phyloP scores from a whole-genome alignment of 1,284 basidiomycete species.

The Thelephora terrestris region DNA sequence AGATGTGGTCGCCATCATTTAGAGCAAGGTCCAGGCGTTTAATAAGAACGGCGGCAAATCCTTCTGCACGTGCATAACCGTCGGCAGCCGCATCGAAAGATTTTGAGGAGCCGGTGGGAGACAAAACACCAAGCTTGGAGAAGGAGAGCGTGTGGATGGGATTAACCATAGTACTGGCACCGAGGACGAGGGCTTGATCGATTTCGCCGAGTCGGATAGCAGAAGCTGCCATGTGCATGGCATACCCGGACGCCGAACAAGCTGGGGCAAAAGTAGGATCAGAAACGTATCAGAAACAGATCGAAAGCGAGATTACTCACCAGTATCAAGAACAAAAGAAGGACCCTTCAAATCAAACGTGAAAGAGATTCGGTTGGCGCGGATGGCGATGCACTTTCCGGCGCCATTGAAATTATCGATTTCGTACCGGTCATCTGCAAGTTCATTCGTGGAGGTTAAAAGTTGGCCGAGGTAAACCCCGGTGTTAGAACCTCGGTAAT shows the following conservation, averaged over 20 bases:
- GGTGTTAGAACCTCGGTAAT: conserved; percentile 24
- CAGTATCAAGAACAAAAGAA: conserved; percentile 17
- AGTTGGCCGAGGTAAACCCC: conserved; percentile 23
- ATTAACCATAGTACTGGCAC: conserved; percentile 19
- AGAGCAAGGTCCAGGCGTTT: conserved; percentile 20
- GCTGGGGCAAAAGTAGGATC: not conserved
- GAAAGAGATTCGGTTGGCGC: conserved; percentile 10
- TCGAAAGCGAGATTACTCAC: not conserved
- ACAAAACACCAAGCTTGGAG: conserved; percentile 21
- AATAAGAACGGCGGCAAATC: conserved; percentile 19
- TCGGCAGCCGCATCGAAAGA: conserved; percentile 11
- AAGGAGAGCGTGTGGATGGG: conserved; percentile 21
- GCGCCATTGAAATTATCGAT: conserved; percentile 18
- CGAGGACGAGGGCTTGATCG: conserved; percentile 12
- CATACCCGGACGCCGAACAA: conserved; percentile 10
- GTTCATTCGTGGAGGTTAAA: conserved; percentile 18
- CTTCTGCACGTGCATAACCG: conserved; percentile 14
- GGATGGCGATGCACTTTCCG: conserved; percentile 20
- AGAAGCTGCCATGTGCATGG: conserved; percentile 12
- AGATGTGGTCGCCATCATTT: conserved; percentile 16
- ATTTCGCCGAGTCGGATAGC: conserved; percentile 10
- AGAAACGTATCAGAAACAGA: not conserved
- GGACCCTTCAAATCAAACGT: conserved; percentile 7
- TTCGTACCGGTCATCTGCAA: conserved; percentile 19
- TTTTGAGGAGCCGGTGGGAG: conserved; percentile 10